Evolutionary conservation across 2,329 filamentous ascomycete genomes (phyloP).

Genomic region (Pseudogymnoascus sp.): DNA sequence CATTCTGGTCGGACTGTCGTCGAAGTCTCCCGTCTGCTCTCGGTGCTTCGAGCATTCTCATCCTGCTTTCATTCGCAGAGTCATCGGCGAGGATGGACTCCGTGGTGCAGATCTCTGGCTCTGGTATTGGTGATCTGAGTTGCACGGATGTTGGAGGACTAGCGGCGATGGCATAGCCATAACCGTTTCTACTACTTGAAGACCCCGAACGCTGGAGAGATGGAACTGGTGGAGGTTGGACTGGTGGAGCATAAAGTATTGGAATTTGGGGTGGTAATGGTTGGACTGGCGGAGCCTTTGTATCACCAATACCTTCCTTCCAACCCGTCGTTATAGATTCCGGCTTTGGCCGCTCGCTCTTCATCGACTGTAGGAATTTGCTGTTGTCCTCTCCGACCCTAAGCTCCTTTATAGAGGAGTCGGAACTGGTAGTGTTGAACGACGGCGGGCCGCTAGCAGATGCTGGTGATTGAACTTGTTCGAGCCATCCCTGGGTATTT

Average conservation of each 20-base stretch:
- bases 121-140: slow-evolving; percentile 7
- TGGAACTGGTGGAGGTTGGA: not conserved
- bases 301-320: not conserved
- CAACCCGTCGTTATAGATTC: slow-evolving; percentile 12
- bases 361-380: slow-evolving; percentile 27
- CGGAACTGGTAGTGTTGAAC: slow-evolving; percentile 19
- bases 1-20: not conserved
- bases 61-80: slow-evolving; percentile 4
- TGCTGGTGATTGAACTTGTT: slow-evolving; percentile 15
- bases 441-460: slow-evolving; percentile 17
- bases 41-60: not conserved
- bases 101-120: slow-evolving; percentile 11
- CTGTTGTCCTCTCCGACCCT: slow-evolving; percentile 25
- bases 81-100: slow-evolving; percentile 8
- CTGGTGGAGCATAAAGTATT: not conserved
- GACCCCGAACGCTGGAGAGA: not conserved
- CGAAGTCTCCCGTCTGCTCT: not conserved
- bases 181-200: not conserved
- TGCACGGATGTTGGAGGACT: not conserved
- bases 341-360: slow-evolving; percentile 21
- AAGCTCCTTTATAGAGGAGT: slow-evolving; percentile 22
- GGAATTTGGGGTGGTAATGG: not conserved
- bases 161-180: not conserved
- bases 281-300: not conserved
- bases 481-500: slow-evolving; percentile 22